Evolutionary conservation across 495 filamentous ascomycete genomes (phyloP).

Genomic region (Xylaria telfairii): DNA sequence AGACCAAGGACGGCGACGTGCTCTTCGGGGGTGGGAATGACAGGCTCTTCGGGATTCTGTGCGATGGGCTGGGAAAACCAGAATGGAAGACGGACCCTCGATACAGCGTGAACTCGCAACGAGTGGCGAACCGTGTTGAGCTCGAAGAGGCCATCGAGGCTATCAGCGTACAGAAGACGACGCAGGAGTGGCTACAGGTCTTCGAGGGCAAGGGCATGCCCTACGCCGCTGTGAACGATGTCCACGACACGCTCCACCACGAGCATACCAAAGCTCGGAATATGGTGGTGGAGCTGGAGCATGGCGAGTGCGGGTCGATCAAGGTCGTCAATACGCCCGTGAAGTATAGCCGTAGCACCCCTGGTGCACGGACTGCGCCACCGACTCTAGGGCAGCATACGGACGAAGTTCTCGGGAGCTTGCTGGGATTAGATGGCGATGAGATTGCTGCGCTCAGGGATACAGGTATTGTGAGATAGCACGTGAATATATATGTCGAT

Average conservation of each 20-base stretch:
- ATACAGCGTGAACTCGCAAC: conserved; percentile 79
- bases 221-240: conserved; percentile 93
- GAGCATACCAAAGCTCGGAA: conserved; percentile 81
- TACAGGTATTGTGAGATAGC: conserved; percentile 72
- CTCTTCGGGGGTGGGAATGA: conserved; percentile 95
- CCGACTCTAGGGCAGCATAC: conserved; percentile 93
- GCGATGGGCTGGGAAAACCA: conserved; percentile 74
- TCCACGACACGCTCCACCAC: conserved; percentile 82
- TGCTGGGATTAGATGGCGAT: conserved; percentile 66
- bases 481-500: neutral
- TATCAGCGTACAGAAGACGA: conserved; percentile 78
- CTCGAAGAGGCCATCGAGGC: conserved; percentile 80
- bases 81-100: conserved; percentile 80
- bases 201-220: conserved; percentile 92
- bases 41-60: conserved; percentile 84
- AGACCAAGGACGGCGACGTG: conserved; percentile 90
- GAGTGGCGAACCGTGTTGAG: conserved; percentile 77
- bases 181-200: conserved; percentile 84
- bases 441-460: conserved; percentile 68
- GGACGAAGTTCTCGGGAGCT: conserved; percentile 74
- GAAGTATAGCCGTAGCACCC: conserved; percentile 85
- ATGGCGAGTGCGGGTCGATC: conserved; percentile 80
- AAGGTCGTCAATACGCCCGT: conserved; percentile 94
- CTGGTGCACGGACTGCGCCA: conserved; percentile 78
- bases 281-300: conserved; percentile 89